Evolutionary conservation across 2,329 filamentous ascomycete genomes (phyloP), one percentile per base, ranked within the genome.

Genomic region (Raffaelea ambrosiae): DNA sequence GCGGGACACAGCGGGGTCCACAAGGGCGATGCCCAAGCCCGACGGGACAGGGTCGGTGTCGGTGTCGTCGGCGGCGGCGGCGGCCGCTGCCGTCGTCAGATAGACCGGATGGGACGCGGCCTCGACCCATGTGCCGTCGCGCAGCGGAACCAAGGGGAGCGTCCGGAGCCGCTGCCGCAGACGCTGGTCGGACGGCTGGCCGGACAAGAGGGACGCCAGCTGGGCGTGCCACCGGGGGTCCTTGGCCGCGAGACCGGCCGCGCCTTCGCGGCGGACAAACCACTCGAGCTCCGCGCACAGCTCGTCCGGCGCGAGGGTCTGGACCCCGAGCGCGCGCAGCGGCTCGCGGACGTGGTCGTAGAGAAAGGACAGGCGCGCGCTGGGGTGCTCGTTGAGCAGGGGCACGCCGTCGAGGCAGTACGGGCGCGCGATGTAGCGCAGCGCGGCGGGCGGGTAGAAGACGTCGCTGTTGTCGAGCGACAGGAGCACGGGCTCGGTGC

Each of bases 41-140:
- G 38, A n/a, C 10, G 38, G 38, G 9, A 40, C 38, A 40, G 14
- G 38, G n/a, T 40, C 18, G 38, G 42, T 69, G 9, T 33, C 31
- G 31, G 16, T 9, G 9, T 16, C 9, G 31, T 9, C 9, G 31
- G 31, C 9, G 31, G 31, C 16, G 16, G 31, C 9, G 9, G 31
- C 31, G 31, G 31, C 16, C 9, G 31, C 16, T n/a, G n/a, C n/a
- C n/a, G n/a, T n/a, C n/a, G n/a, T n/a, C n/a, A n/a, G n/a, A n/a
- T n/a, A n/a, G n/a, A n/a, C n/a, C n/a, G n/a, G n/a, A n/a, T n/a
- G n/a, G n/a, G n/a, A n/a, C n/a, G n/a, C n/a, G 31, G 31, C 31
- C 9, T 16, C 9, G 9, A 33, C 9, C 31, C 31, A 33, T 16
- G 9, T 16, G 31, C 31, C 31, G 16, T 33, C 16, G 9, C 16